These are phyloP conservation scores for Fusarium torulosum DNA, from an alignment of 2,329 filamentous ascomycete species.

Conservation along the genomic window DNA sequence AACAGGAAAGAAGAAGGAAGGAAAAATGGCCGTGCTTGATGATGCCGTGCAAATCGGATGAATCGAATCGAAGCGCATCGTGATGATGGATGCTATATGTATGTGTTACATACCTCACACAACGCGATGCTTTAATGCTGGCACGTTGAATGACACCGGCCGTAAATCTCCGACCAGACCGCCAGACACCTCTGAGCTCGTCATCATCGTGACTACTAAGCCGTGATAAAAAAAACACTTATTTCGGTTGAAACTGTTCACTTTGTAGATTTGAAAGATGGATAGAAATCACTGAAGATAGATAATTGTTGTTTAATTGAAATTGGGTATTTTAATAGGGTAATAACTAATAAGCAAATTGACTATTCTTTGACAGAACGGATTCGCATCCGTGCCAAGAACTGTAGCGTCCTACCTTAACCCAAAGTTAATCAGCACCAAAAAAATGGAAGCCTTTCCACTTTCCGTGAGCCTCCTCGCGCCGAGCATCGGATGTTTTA, in stretches of 20 bases:
- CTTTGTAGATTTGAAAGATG: background rate
- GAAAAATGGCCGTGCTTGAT: conserved; percentile 15
- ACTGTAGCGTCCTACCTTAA: conserved; percentile 31
- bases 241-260: background rate
- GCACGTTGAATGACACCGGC: conserved; percentile 17
- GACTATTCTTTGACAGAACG: conserved; percentile 4
- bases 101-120: background rate
- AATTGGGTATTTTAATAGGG: conserved; percentile 5
- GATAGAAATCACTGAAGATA: conserved; percentile 4
- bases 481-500: conserved; percentile 34
- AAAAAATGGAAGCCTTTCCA: background rate
- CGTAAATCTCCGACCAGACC: conserved; percentile 4
- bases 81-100: background rate
- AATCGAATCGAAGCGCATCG: background rate
- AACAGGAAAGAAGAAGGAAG: conserved; percentile 15
- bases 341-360: background rate
- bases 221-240: background rate
- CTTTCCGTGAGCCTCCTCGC: conserved; percentile 5
- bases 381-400: conserved; percentile 19
- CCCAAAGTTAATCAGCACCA: conserved; percentile 28
- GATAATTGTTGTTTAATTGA: background rate
- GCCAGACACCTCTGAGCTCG: too few relatives aligned
- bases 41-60: conserved; percentile 15
- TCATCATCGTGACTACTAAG: too few relatives aligned
- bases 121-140: conserved; percentile 21